phyloP scores from a whole-genome alignment of 257 asterid genomes.

The Leonotis leonurus region DNA sequence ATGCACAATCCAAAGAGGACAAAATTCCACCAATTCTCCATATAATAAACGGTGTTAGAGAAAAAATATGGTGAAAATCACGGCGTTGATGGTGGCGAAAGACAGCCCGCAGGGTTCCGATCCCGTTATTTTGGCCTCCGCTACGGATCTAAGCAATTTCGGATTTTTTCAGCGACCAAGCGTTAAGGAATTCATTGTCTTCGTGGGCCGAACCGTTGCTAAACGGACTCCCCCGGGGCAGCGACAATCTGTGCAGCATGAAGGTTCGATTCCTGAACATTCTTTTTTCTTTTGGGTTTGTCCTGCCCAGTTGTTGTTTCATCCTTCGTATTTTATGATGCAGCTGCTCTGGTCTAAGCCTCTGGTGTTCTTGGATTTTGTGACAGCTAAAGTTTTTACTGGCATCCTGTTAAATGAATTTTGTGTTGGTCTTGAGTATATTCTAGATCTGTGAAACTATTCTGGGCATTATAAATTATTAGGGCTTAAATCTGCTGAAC shows the following conservation, averaged over 20 bases:
- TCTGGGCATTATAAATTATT: not conserved
- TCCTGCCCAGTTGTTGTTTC: not conserved
- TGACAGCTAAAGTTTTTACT: not conserved
- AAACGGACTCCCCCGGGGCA: slow-evolving; percentile 69
- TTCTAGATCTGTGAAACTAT: not conserved
- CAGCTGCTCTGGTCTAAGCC: not conserved
- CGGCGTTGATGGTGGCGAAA: slow-evolving; percentile 81
- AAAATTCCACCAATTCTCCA: not conserved
- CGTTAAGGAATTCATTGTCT: slow-evolving; percentile 68
- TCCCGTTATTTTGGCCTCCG: slow-evolving; percentile 67
- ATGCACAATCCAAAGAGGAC: not conserved
- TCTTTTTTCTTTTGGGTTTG: not conserved
- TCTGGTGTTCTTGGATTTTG: not conserved
- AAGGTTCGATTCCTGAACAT: slow-evolving; percentile 32
- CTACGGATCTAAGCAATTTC: slow-evolving; percentile 67
- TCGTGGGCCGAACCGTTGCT: slow-evolving; percentile 83
- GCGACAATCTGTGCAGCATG: slow-evolving; percentile 86
- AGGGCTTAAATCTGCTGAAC: not conserved
- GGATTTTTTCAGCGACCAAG: slow-evolving; percentile 83
- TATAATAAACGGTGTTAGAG: not conserved
- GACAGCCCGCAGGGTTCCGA: slow-evolving; percentile 54
- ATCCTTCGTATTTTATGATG: not conserved
- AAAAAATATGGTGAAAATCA: slow-evolving; percentile 70
- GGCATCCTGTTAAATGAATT: not conserved
- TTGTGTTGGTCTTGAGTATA: not conserved